These are phyloP conservation scores for Coniochaeta pulveracea DNA, from an alignment of 2,329 filamentous ascomycete genomes.

Conservation along the genomic window DNA sequence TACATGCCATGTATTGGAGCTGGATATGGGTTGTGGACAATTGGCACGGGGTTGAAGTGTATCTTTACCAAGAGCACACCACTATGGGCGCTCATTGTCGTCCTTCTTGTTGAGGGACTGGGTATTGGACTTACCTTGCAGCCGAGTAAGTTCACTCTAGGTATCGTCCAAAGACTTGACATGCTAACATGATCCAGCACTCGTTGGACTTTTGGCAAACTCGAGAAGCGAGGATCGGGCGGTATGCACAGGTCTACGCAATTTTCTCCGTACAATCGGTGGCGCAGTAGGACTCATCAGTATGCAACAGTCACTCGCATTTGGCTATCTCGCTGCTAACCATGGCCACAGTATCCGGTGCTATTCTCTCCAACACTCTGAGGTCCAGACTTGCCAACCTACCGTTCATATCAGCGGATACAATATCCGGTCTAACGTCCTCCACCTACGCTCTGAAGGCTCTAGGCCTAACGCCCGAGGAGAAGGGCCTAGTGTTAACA, in stretches of 20 bases:
- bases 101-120: slow-evolving; percentile 20
- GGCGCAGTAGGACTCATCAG: slow-evolving; percentile 21
- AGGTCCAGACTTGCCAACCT: slow-evolving; percentile 7
- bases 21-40: slow-evolving; percentile 23
- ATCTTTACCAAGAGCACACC: slow-evolving; percentile 15
- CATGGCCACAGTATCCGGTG: slow-evolving; percentile 12
- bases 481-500: slow-evolving; percentile 11
- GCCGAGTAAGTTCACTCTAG: slow-evolving; percentile 12
- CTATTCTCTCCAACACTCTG: slow-evolving; percentile 19
- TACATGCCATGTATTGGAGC: slow-evolving; percentile 15
- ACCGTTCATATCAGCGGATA: slow-evolving; percentile 5
- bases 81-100: slow-evolving; percentile 16
- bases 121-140: slow-evolving; percentile 24
- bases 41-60: slow-evolving; percentile 20
- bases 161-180: neutral
- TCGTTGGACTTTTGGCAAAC: slow-evolving; percentile 25
- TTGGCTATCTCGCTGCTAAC: neutral
- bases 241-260: slow-evolving; percentile 24
- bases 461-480: slow-evolving; percentile 9
- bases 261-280: slow-evolving; percentile 24
- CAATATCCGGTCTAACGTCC: slow-evolving; percentile 14
- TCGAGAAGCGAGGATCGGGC: slow-evolving; percentile 22
- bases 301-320: neutral
- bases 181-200: slow-evolving; percentile 8
- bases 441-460: slow-evolving; percentile 13